Evolutionary conservation across 1,284 basidiomycete species (phyloP).

Genomic region (Ganoderma lucidum): DNA sequence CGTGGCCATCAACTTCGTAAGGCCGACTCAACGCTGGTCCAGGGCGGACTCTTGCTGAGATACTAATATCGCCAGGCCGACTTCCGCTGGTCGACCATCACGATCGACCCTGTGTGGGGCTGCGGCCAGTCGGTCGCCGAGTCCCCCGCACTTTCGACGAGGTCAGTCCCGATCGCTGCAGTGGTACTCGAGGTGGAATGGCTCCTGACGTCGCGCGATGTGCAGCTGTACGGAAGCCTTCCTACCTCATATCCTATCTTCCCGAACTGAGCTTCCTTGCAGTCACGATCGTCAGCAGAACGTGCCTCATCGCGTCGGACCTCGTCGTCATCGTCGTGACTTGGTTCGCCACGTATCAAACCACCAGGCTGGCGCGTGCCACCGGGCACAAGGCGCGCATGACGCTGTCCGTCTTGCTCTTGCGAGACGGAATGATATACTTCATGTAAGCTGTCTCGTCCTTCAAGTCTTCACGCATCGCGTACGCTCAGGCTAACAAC

Average conservation of each 20-base stretch:
- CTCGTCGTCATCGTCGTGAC: conserved; percentile 12
- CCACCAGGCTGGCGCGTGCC: not conserved
- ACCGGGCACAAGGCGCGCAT: not conserved
- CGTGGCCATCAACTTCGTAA: conserved; percentile 15
- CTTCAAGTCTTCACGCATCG: not conserved
- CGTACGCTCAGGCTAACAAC: not conserved
- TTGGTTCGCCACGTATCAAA: conserved; percentile 7
- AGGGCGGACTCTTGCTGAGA: not conserved
- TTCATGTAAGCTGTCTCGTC: not conserved
- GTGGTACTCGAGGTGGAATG: too few relatives aligned
- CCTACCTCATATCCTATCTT: not conserved
- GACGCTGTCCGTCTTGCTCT: conserved; percentile 5
- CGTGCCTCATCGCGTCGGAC: conserved; percentile 9
- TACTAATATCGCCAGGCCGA: not conserved
- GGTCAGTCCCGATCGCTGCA: not conserved
- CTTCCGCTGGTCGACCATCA: not conserved
- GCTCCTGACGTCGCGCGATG: not conserved
- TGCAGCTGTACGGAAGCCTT: not conserved
- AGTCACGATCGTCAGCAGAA: conserved; percentile 3
- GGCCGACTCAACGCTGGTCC: not conserved
- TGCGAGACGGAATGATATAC: conserved; percentile 12
- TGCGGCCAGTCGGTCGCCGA: conserved; percentile 2
- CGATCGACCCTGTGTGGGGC: conserved; percentile 4
- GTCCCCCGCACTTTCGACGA: not conserved
- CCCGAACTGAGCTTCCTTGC: not conserved